A percentile compares a stretch with the other conserved stretches of the same genome.
These are phyloP conservation scores for Chalciporus chontae DNA, from an alignment of 768 basidiomycete genomes.

Conservation along the genomic window DNA sequence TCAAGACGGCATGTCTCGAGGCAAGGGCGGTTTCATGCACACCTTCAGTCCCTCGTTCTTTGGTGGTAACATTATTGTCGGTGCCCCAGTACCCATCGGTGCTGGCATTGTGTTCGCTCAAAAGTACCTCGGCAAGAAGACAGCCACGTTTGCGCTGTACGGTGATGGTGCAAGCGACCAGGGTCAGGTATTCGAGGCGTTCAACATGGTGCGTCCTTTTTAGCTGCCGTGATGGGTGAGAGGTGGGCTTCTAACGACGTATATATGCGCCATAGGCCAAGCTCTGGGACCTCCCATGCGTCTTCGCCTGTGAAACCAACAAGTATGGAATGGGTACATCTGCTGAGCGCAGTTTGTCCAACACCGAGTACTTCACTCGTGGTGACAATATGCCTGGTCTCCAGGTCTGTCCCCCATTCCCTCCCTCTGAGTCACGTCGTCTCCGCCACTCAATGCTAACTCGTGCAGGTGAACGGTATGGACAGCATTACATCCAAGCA, in stretches of 20 bases:
- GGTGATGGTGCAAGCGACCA: slow-evolving; percentile 99
- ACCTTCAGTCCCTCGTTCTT: too few relatives aligned
- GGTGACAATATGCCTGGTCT: slow-evolving; percentile 97
- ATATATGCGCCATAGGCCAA: slow-evolving; percentile 58
- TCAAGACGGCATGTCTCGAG: too few relatives aligned
- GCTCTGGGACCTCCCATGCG: slow-evolving; percentile 89
- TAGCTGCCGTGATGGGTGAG: too few relatives aligned
- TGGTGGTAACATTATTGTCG: slow-evolving; percentile 98
- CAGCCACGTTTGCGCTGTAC: slow-evolving; percentile 90
- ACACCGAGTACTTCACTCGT: slow-evolving; percentile 94
- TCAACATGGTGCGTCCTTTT: slow-evolving; percentile 79
- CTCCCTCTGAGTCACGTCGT: neutral
- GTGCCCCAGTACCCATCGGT: slow-evolving; percentile 95
- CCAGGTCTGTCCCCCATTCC: slow-evolving; percentile 51
- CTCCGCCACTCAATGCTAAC: too few relatives aligned
- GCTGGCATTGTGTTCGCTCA: slow-evolving; percentile 94
- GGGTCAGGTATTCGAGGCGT: slow-evolving; percentile 97
- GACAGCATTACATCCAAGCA: slow-evolving; percentile 90
- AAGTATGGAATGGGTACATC: slow-evolving; percentile 99
- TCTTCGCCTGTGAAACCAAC: slow-evolving; percentile 99
- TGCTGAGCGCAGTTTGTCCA: slow-evolving; percentile 87
- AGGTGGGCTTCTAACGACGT: neutral
- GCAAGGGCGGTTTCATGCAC: too few relatives aligned
- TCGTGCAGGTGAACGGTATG: slow-evolving; percentile 85
- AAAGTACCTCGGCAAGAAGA: slow-evolving; percentile 72